Percentiles rank a stretch among this genome's conserved stretches.
These are phyloP conservation scores for Fusarium hainanense DNA, from an alignment of 2,329 filamentous ascomycete species.

Conservation along the genomic window DNA sequence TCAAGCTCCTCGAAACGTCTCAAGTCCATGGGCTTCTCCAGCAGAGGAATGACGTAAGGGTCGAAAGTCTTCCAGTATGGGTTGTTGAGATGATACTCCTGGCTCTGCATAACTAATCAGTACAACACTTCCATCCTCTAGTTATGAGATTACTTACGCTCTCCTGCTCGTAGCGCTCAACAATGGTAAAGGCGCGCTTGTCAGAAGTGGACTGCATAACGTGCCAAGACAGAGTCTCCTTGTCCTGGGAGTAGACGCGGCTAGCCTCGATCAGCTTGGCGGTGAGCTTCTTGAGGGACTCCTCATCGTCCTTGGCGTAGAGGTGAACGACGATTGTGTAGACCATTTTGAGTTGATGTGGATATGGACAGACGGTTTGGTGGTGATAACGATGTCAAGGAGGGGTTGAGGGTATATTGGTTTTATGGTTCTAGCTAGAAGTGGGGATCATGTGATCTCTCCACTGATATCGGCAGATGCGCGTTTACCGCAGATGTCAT, in stretches of 20 bases:
- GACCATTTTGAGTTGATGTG: constrained; percentile 60
- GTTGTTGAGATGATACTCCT: constrained; percentile 73
- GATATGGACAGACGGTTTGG: not conserved
- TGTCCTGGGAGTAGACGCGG: constrained; percentile 76
- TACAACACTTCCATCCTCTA: not conserved
- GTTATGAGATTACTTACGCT: constrained; percentile 55
- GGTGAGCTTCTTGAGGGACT: constrained; percentile 73
- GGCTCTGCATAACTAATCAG: constrained; percentile 53
- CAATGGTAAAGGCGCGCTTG: constrained; percentile 76
- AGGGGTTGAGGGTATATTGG: constrained; percentile 17
- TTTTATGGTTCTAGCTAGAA: constrained; percentile 29
- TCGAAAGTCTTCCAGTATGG: constrained; percentile 83
- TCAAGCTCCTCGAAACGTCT: constrained; percentile 75
- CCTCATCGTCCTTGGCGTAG: constrained; percentile 73
- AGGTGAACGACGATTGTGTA: constrained; percentile 78
- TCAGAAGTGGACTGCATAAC: constrained; percentile 81
- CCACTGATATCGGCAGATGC: constrained; percentile 28
- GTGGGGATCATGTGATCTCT: constrained; percentile 34
- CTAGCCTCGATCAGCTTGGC: constrained; percentile 81
- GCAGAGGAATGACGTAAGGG: constrained; percentile 75
- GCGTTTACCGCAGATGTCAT: constrained; percentile 1
- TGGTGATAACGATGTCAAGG: not conserved
- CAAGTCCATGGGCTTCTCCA: constrained; percentile 77
- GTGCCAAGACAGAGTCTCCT: constrained; percentile 77
- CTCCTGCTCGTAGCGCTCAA: constrained; percentile 78